Percentiles rank a stretch among this genome's conserved stretches.
Conservation (phyloP, 345 rosid genomes). For the Microcos paniculata region DNA sequence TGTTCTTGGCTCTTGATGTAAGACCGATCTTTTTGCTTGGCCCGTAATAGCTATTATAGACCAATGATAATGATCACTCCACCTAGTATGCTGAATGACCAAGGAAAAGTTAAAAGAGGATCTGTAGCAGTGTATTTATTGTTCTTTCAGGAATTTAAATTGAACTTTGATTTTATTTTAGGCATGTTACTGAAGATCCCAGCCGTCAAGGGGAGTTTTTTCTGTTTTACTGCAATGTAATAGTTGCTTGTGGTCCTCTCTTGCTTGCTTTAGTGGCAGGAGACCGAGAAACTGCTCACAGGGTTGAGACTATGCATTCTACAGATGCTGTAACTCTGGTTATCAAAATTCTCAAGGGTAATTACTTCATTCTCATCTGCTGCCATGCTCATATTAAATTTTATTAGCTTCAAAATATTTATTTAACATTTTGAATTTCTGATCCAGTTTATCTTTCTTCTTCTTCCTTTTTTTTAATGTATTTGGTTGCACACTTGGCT, state of each 20-base stretch:
- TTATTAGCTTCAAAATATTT: background rate
- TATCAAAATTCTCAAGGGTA: conserved; percentile 92
- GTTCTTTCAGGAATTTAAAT: too few species aligned
- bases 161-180: too few species aligned
- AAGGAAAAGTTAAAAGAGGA: too few species aligned
- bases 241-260: conserved; percentile 91
- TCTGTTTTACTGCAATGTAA: conserved; percentile 88
- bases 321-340: conserved; percentile 85
- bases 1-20: too few species aligned
- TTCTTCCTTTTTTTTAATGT: too few species aligned
- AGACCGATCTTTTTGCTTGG: too few species aligned
- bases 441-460: background rate
- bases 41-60: too few species aligned
- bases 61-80: too few species aligned
- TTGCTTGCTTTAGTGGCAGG: conserved; percentile 95
- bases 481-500: background rate
- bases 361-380: background rate
- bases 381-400: background rate
- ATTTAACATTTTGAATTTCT: background rate
- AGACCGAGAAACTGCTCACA: conserved; percentile 97
- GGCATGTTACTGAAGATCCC: conserved; percentile 85
- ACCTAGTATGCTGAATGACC: too few species aligned
- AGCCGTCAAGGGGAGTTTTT: conserved; percentile 83
- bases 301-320: conserved; percentile 92
- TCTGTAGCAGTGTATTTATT: too few species aligned